Conservation (phyloP, 768 basidiomycete genomes). For the Candolleomyces eurysporus region DNA sequence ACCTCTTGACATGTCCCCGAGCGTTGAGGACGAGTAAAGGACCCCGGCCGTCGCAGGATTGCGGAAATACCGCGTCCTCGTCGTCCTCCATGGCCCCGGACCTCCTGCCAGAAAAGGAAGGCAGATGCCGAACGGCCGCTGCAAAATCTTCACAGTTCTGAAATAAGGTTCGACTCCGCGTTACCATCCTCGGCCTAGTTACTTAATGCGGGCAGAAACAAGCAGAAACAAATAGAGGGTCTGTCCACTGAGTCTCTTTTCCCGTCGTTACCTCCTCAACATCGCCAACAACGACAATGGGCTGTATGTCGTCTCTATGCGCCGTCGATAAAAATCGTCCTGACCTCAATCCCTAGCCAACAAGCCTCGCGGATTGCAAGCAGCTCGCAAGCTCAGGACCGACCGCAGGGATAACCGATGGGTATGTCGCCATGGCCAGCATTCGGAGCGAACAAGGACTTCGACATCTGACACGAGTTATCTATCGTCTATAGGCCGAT, state of each 20-base stretch:
- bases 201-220: neutral
- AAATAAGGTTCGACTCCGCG: conserved; percentile 41
- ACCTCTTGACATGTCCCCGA: neutral
- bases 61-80: neutral
- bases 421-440: conserved; percentile 49
- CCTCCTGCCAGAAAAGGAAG: neutral
- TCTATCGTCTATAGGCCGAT: conserved; percentile 67
- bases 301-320: conserved; percentile 58
- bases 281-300: conserved; percentile 59
- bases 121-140: conserved; percentile 3
- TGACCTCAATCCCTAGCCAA: conserved; percentile 57
- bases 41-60: neutral
- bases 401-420: conserved; percentile 95
- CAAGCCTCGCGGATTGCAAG: conserved; percentile 99
- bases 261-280: conserved; percentile 20
- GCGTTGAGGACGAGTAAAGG: neutral
- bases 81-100: neutral
- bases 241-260: conserved; percentile 22
- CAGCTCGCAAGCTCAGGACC: conserved; percentile 96
- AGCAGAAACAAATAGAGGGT: conserved; percentile 7
- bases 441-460: neutral
- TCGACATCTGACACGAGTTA: conserved; percentile 7
- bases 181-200: neutral
- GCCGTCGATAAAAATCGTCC: conserved; percentile 13
- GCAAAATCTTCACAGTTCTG: conserved; percentile 31